Percentiles rank a stretch among this genome's conserved stretches.
Evolutionary conservation across 441 rosid genomes (phyloP).

Genomic region (Adansonia madagascariensis): DNA sequence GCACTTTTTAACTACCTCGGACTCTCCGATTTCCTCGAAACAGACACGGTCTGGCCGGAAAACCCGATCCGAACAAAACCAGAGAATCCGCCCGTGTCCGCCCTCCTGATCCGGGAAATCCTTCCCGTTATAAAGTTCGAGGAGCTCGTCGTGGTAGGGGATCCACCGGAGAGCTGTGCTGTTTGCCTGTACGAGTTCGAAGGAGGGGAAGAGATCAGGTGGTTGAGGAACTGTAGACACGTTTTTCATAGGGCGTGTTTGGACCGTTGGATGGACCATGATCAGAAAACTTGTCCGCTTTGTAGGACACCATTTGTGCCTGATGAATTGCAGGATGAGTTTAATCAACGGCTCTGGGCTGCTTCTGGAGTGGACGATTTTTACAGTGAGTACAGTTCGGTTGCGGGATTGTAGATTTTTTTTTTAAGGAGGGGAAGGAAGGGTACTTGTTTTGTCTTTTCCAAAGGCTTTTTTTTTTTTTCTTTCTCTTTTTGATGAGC

Average conservation of each 20-base stretch:
- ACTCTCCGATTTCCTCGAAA: slow-evolving; percentile 79
- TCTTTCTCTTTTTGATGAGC: neutral
- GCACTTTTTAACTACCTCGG: slow-evolving; percentile 60
- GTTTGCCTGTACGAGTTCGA: slow-evolving; percentile 81
- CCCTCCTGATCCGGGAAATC: slow-evolving; percentile 75
- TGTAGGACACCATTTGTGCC: slow-evolving; percentile 79
- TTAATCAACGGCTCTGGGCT: slow-evolving; percentile 62
- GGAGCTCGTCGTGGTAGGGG: slow-evolving; percentile 44
- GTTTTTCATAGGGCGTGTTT: slow-evolving; percentile 74
- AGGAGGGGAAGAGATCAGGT: slow-evolving; percentile 64
- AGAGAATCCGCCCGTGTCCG: slow-evolving; percentile 48
- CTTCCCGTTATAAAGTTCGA: slow-evolving; percentile 63
- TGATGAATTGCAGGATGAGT: slow-evolving; percentile 66
- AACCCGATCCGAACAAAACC: slow-evolving; percentile 29
- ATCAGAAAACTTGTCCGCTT: slow-evolving; percentile 75
- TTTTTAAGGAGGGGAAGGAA: neutral
- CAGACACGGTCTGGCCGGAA: slow-evolving; percentile 48
- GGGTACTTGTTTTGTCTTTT: neutral
- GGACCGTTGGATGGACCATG: slow-evolving; percentile 92
- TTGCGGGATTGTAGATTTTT: slow-evolving; percentile 35
- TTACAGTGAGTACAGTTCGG: slow-evolving; percentile 55
- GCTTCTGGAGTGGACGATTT: slow-evolving; percentile 42
- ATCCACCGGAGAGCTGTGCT: slow-evolving; percentile 70
- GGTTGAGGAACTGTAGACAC: slow-evolving; percentile 78
- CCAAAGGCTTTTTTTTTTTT: slow-evolving; percentile 15